phyloP scores from a whole-genome alignment of 2,329 filamentous ascomycete genomes.

The Fusarium chaquense region DNA sequence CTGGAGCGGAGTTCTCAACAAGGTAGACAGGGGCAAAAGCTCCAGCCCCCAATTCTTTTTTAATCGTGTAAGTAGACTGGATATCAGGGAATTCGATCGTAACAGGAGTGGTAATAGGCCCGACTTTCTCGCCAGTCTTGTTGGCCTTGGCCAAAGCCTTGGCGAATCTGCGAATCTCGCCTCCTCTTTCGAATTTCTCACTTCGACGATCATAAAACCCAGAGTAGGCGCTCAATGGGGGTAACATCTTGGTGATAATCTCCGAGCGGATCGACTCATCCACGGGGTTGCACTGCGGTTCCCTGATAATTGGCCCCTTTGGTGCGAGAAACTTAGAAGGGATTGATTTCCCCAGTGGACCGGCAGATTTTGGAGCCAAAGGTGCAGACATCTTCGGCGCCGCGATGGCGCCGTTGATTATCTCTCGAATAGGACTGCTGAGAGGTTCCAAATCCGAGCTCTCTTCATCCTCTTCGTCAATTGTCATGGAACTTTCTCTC shows the following conservation, averaged over 20 bases:
- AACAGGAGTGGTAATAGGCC: slow-evolving; percentile 69
- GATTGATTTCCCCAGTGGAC: slow-evolving; percentile 50
- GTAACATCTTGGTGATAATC: slow-evolving; percentile 80
- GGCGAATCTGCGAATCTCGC: slow-evolving; percentile 84
- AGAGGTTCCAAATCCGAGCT: slow-evolving; percentile 55
- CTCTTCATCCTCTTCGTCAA: slow-evolving; percentile 53
- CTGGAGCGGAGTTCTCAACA: slow-evolving; percentile 76
- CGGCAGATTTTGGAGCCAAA: slow-evolving; percentile 57
- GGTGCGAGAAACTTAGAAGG: slow-evolving; percentile 58
- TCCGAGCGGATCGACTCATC: slow-evolving; percentile 79
- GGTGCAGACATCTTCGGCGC: slow-evolving; percentile 65
- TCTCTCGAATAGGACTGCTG: slow-evolving; percentile 81
- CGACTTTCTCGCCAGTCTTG: slow-evolving; percentile 70
- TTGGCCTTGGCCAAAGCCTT: slow-evolving; percentile 72
- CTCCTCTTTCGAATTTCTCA: slow-evolving; percentile 72
- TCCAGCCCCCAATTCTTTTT: slow-evolving; percentile 88
- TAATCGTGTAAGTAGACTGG: slow-evolving; percentile 78
- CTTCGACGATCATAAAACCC: slow-evolving; percentile 82
- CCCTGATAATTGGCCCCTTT: slow-evolving; percentile 82
- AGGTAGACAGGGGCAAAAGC: slow-evolving; percentile 97
- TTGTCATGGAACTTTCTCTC: slow-evolving; percentile 50
- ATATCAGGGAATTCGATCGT: slow-evolving; percentile 76
- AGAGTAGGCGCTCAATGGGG: slow-evolving; percentile 77
- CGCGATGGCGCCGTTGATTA: slow-evolving; percentile 65
- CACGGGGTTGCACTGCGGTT: slow-evolving; percentile 88